Evolutionary conservation across 176 grass and related monocot species (phyloP), one percentile per base, ranked within the genome.

Genomic region (Elymus sibiricus): DNA sequence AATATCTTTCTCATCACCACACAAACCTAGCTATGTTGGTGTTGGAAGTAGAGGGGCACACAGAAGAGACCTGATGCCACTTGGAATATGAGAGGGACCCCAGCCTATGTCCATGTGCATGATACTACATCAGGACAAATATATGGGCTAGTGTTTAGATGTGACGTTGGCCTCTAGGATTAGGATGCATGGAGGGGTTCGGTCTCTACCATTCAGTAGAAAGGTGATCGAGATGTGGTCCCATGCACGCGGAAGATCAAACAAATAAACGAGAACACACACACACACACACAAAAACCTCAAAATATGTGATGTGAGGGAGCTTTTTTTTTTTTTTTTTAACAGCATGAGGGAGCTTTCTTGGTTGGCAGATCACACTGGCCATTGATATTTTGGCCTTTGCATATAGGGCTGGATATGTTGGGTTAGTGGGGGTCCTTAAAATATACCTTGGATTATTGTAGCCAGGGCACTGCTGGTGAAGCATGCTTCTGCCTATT

Each of bases 401-500:
- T 77, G 74, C 89, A 64, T 79, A 75, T 71, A 44, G 75, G 44
- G 79, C 26, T 79, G 76, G 75, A 90, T 80, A 84, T 91, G 89
- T 84, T 87, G 80, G 85, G 81, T 91, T 84, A 91, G 89, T 87
- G 89, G 84, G 88, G 80, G 62, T 87, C 80, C 84, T 87, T 74
- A 66, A 79, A 87, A 90, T 87, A 87, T 90, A 87, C 79, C 84
- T 87, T 82, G 79, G 88, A 83, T 69, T 81, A 83, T 86, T 70
- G 58, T 82, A 74, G 70, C 70, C 43, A 66, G 65, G 26, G 5
- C 12, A 31, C 72, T 78, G 64, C 44, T 46, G 43, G 26, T 46
- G 17, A 63, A 63, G 38, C 24, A 17, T 46, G 29, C 4, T 44
- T 13, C 51, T 15, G n/a, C 44, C 40, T 46, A 32, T 49, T 47